A percentile compares a stretch with the other conserved stretches of the same genome.
phyloP scores from a whole-genome alignment of 441 rosid species.

The Geranium incanum region DNA sequence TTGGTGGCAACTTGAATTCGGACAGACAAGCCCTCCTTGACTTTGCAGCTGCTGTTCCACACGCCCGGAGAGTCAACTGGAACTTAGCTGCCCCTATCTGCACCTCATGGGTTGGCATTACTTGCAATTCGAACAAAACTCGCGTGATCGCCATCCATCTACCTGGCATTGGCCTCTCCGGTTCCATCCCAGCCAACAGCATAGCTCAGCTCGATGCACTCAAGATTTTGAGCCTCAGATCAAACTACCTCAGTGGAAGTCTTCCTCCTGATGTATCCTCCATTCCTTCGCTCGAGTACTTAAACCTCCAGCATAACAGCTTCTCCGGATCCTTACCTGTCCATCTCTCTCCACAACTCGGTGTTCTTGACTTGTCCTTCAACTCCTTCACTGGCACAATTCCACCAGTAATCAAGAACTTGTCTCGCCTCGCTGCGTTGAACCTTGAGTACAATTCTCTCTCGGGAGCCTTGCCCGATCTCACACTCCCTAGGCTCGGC shows the following conservation, averaged over 20 bases:
- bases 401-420: slow-evolving; percentile 30
- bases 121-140: slow-evolving; percentile 31
- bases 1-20: slow-evolving; percentile 38
- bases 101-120: slow-evolving; percentile 50
- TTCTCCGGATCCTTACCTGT: slow-evolving; percentile 38
- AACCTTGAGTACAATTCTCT: slow-evolving; percentile 42
- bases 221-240: slow-evolving; percentile 49
- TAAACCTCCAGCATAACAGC: slow-evolving; percentile 48
- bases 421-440: slow-evolving; percentile 32
- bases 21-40: slow-evolving; percentile 50
- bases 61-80: slow-evolving; percentile 54
- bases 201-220: slow-evolving; percentile 42
- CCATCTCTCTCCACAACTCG: slow-evolving; percentile 30
- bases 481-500: slow-evolving; percentile 38
- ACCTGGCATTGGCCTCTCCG: slow-evolving; percentile 53
- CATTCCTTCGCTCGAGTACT: slow-evolving; percentile 39
- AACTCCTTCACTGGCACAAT: slow-evolving; percentile 51
- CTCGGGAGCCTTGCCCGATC: slow-evolving; percentile 35
- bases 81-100: slow-evolving; percentile 37
- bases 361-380: slow-evolving; percentile 43
- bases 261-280: slow-evolving; percentile 46
- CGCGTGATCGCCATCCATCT: slow-evolving; percentile 41
- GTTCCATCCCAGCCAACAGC: slow-evolving; percentile 38
- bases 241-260: slow-evolving; percentile 43
- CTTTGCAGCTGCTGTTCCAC: slow-evolving; percentile 45